phyloP scores from a whole-genome alignment of 1,284 basidiomycete species.

The Malassezia pachydermatis region DNA sequence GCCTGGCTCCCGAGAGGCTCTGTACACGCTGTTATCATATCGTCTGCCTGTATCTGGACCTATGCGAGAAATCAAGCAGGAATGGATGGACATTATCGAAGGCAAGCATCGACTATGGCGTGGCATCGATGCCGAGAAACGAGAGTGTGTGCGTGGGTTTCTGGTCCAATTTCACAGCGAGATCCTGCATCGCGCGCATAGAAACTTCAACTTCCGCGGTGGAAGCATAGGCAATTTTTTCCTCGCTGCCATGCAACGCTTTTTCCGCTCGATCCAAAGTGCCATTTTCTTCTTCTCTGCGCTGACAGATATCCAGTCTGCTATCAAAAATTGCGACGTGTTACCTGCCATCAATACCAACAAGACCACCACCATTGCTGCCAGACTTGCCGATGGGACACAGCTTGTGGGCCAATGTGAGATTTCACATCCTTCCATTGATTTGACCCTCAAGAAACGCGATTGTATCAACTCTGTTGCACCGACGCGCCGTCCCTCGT shows the following conservation, averaged over 20 bases:
- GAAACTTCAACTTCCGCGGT: slow-evolving; percentile 44
- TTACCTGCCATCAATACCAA: slow-evolving; percentile 91
- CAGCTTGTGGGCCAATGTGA: slow-evolving; percentile 83
- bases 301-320: slow-evolving; percentile 59
- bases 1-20: slow-evolving; percentile 51
- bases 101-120: slow-evolving; percentile 72
- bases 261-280: slow-evolving; percentile 54
- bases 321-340: slow-evolving; percentile 52
- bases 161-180: slow-evolving; percentile 75
- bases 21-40: slow-evolving; percentile 67
- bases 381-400: slow-evolving; percentile 56
- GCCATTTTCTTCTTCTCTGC: slow-evolving; percentile 92
- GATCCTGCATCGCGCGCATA: slow-evolving; percentile 63
- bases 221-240: slow-evolving; percentile 43
- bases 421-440: slow-evolving; percentile 69
- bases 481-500: background rate
- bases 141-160: slow-evolving; percentile 68
- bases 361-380: slow-evolving; percentile 94
- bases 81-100: slow-evolving; percentile 87
- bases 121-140: slow-evolving; percentile 80
- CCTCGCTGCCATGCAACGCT: slow-evolving; percentile 37
- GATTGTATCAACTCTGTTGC: background rate
- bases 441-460: background rate
- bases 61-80: slow-evolving; percentile 68
- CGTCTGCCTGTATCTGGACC: slow-evolving; percentile 62